phyloP scores from a whole-genome alignment of 768 basidiomycete species.

The Leucogyrophana mollusca region DNA sequence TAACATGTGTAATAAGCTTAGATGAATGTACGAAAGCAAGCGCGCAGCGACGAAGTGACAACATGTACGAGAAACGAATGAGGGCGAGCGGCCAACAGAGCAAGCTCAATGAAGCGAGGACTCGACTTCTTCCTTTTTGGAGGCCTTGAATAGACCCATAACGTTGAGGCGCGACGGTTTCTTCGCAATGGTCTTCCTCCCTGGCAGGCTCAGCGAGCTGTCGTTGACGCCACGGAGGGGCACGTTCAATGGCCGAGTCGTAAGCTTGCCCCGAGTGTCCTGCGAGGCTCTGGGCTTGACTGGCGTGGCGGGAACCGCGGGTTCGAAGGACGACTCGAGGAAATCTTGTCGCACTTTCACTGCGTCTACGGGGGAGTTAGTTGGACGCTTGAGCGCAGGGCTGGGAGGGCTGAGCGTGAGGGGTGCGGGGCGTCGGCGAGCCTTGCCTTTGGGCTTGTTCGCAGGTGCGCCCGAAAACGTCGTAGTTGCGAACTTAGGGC shows the following conservation, averaged over 20 bases:
- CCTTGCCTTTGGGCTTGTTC: conserved; percentile 23
- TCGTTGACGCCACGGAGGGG: conserved; percentile 7
- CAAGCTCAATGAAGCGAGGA: neutral
- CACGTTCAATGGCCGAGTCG: conserved; percentile 7
- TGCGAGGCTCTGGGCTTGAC: conserved; percentile 2
- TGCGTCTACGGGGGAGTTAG: conserved; percentile 35
- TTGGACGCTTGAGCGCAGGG: conserved; percentile 29
- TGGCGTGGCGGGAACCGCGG: conserved; percentile 14
- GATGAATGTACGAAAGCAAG: neutral
- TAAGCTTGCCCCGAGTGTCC: conserved; percentile 1
- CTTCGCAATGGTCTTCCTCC: conserved; percentile 18
- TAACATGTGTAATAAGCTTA: neutral
- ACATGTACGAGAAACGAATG: no score
- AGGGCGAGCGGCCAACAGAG: no score
- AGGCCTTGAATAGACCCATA: conserved; percentile 31
- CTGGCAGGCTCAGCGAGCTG: conserved; percentile 8
- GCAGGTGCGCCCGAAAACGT: conserved; percentile 4
- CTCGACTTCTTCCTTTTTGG: conserved; percentile 15
- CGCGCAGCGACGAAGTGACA: neutral
- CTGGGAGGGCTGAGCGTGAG: conserved; percentile 36
- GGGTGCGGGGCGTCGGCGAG: conserved; percentile 41
- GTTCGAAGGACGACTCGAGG: conserved; percentile 44
- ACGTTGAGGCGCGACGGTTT: conserved; percentile 23
- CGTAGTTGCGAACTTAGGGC: conserved; percentile 12
- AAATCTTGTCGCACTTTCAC: conserved; percentile 39